These are phyloP conservation scores for Umbilicaria muhlenbergii DNA, from an alignment of 495 filamentous ascomycete species.

Conservation along the genomic window DNA sequence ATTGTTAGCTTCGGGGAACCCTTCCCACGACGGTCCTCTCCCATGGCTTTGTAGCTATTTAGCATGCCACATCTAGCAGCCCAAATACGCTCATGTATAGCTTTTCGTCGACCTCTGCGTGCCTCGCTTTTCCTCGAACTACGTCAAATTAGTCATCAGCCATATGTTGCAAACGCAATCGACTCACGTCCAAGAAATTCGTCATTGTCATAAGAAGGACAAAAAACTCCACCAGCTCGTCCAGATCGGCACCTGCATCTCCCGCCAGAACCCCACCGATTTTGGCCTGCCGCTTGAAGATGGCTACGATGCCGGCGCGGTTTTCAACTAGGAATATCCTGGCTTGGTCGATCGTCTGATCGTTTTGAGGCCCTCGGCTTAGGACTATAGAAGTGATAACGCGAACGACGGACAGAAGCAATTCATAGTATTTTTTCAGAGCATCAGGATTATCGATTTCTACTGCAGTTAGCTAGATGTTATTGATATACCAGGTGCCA, in stretches of 20 bases:
- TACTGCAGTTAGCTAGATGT: constrained; percentile 11
- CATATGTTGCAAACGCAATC: background rate
- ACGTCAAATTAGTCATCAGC: background rate
- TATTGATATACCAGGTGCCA: background rate
- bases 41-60: too few species aligned
- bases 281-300: constrained; percentile 81
- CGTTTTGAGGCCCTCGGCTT: constrained; percentile 65
- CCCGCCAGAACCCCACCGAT: constrained; percentile 41
- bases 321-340: constrained; percentile 65
- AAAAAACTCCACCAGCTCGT: constrained; percentile 43
- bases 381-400: constrained; percentile 69
- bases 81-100: too few species aligned
- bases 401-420: constrained; percentile 66
- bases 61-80: too few species aligned
- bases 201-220: constrained; percentile 41
- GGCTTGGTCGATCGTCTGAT: constrained; percentile 55
- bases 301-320: constrained; percentile 60
- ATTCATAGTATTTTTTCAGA: constrained; percentile 63
- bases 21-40: too few species aligned
- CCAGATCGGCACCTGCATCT: constrained; percentile 24
- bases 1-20: too few species aligned
- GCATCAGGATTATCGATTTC: constrained; percentile 55
- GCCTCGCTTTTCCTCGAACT: background rate
- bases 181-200: constrained; percentile 46
- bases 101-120: background rate